A percentile compares a stretch with the other conserved stretches of the same genome.
Evolutionary conservation across 805 yeast genomes (phyloP).

Genomic region (Candida insectorum): DNA sequence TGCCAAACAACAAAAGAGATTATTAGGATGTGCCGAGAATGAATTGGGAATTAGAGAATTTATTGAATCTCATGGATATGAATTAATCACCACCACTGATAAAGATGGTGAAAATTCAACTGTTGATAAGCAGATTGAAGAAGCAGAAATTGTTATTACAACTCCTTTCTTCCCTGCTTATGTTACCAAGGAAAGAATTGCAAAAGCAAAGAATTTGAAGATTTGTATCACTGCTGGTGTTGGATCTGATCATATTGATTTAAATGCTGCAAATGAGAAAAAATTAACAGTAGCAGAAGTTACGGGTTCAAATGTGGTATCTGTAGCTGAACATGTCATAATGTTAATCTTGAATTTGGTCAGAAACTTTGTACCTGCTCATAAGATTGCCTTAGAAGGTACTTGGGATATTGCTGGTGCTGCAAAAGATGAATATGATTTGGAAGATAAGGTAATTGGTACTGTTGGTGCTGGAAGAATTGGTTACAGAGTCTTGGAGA

Average conservation of each 20-base stretch:
- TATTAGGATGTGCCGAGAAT: slow-evolving; percentile 71
- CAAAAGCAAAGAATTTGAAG: slow-evolving; percentile 68
- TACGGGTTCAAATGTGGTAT: slow-evolving; percentile 75
- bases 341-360: slow-evolving; percentile 71
- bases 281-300: slow-evolving; percentile 73
- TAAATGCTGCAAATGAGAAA: slow-evolving; percentile 61
- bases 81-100: slow-evolving; percentile 59
- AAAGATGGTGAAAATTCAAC: slow-evolving; percentile 61
- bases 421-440: slow-evolving; percentile 70
- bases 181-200: slow-evolving; percentile 62
- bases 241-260: slow-evolving; percentile 79
- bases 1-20: slow-evolving; percentile 56
- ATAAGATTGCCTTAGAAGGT: slow-evolving; percentile 57
- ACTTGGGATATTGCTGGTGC: slow-evolving; percentile 77
- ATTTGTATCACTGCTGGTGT: slow-evolving; percentile 77
- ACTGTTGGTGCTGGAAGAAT: slow-evolving; percentile 83
- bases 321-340: slow-evolving; percentile 79
- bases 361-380: slow-evolving; percentile 77
- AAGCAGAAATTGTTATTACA: slow-evolving; percentile 74
- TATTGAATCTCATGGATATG: slow-evolving; percentile 65
- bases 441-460: slow-evolving; percentile 74
- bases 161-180: slow-evolving; percentile 86
- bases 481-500: slow-evolving; percentile 71
- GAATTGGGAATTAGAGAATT: slow-evolving; percentile 68
- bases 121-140: slow-evolving; percentile 63